Evolutionary conservation across 2,329 filamentous ascomycete species (phyloP), one percentile per base, ranked within the genome.

Genomic region (Pseudogymnoascus sp.): DNA sequence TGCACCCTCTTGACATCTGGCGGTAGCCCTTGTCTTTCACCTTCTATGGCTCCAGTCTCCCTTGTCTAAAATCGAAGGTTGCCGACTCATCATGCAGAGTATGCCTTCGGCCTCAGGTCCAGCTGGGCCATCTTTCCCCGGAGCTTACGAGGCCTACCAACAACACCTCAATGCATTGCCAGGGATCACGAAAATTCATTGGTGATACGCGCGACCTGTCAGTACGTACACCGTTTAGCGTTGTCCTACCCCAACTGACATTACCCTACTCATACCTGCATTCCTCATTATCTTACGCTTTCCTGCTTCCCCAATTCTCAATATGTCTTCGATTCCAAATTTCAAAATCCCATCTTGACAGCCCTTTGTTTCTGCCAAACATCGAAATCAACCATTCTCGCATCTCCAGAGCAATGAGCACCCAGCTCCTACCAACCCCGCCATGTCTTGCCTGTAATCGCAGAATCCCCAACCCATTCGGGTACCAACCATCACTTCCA

Each of bases 401-500:
- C n/a, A n/a, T n/a, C n/a, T n/a, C n/a, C n/a, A 41, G 7, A 41
- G 16, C 38, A 41, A 41, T 41, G 38, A 41, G 16, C 38, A 41
- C 38, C 38, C 16, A 41, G 38, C 38, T 41, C 16, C 38, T 16
- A 41, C 16, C n/a, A 41, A 41, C 16, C 38, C 38, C 38, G 8
- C 38, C 38, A 19, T 41, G 38, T 41, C 38, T 41, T 41, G 38
- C n/a, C 38, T 41, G 38, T 16, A 41, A 41, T 16, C 38, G 8
- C 16, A 41, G 38, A 19, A 41, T 41, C 38, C 38, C 38, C 16
- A 41, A 41, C 38, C 38, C 38, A 41, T 68, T 67, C 60, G 67
- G 66, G 5, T 70, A 70, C 22, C 38, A 40, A 28, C 68, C 68
- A 6, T 64, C 67, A 10, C 53, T 68, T 7, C 64, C 60, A 16